phyloP scores from a whole-genome alignment of 306 rosid species.

The Malus sylvestris region DNA sequence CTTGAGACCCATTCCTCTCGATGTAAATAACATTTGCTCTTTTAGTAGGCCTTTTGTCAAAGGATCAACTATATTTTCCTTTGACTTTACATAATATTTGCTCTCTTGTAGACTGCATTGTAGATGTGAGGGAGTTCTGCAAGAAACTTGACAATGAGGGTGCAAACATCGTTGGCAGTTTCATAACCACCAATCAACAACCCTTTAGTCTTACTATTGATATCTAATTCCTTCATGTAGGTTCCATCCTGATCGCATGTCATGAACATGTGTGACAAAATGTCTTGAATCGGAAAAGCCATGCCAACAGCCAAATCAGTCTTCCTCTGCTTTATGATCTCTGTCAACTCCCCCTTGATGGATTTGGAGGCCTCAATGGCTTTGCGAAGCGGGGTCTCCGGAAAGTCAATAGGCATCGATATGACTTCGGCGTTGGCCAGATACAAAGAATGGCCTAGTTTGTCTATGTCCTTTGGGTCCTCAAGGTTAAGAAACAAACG shows the following conservation, averaged over 20 bases:
- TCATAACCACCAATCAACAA: conserved; percentile 57
- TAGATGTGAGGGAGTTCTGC: conserved; percentile 55
- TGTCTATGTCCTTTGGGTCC: conserved; percentile 23
- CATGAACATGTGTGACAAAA: conserved; percentile 56
- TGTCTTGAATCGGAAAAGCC: conserved; percentile 40
- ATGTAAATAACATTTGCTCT: no score
- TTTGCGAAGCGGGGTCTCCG: conserved; percentile 37
- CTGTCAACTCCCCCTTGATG: conserved; percentile 34
- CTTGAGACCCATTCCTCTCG: no score
- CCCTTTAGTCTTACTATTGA: conserved; percentile 51
- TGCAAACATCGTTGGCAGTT: conserved; percentile 42
- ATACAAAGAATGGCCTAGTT: conserved; percentile 26
- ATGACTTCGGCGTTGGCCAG: conserved; percentile 26
- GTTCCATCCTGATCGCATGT: conserved; percentile 28
- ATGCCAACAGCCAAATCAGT: conserved; percentile 34
- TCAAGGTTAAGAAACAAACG: conserved; percentile 53
- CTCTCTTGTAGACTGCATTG: conserved; percentile 22
- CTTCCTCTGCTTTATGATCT: conserved; percentile 41
- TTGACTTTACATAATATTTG: no score
- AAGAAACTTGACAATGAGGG: conserved; percentile 55
- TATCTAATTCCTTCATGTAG: conserved; percentile 29
- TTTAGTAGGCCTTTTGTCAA: no score
- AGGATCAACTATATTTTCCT: no score
- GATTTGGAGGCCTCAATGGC: conserved; percentile 34
- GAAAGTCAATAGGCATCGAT: conserved; percentile 48